Base-by-base conservation (phyloP, 257 asterid genomes). In the Lithospermum erythrorhizon region DNA sequence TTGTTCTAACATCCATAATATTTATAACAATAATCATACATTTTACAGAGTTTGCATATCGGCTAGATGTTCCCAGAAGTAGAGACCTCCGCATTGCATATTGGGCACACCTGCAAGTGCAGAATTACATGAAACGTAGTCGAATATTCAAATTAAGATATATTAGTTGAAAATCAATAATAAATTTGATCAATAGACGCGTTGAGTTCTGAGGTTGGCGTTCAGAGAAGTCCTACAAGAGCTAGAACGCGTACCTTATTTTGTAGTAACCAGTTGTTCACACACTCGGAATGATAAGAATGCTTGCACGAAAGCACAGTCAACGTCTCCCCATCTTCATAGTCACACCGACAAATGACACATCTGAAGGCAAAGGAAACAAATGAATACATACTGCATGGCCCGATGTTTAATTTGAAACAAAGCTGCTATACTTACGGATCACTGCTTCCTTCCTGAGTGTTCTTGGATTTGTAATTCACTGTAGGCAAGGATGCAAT, bases 281-380 rank as follows among this genome's bases (percentile, higher is more conserved):
- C 78, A 65, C 98, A 90, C 48, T 90, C 98, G 14, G 89, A 55
- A 74, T 90, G 98, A 72, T 90, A 90, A 13, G 69, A 67, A 68
- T 90, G 98, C 58, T 87, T 87, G 87, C 98, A 90, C 54, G 85
- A 75, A 32, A 90, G 84, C 78, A 81, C 79, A 11, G 94, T 90
- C 87, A 90, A 72, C 27, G 76, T 65, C 53, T 90, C 95, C 27
- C 71, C 96, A 64, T 87, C 96, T 76, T 90, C 96, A 21, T 87
- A 90, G 65, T 90, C 98, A 83, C 83, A 78, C 79, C 96, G 74
- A 68, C 98, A 90, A 59, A 90, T 85, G 35, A 87, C 96, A 74
- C 98, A 90, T 75, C 97, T 90, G 85, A 55, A 20, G 81, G 65
- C 72, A 55, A 70, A 69, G 41, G 62, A 61, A 19, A 61, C 21